Base-by-base conservation (phyloP, 768 basidiomycete species). In the Austroboletus festivus region DNA sequence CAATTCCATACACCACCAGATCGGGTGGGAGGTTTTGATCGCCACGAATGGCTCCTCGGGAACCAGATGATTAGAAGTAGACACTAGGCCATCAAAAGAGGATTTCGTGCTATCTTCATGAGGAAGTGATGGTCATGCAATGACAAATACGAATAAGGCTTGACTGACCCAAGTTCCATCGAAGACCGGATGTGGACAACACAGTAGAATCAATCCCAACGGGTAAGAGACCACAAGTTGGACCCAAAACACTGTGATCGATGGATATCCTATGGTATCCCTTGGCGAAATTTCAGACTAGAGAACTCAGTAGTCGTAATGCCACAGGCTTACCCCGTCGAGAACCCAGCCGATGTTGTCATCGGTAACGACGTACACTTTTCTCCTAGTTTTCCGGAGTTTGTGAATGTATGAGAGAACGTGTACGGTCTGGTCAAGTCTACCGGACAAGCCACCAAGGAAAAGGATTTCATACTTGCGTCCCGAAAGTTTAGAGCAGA, bases 221-320 rank as follows among this genome's bases (percentile, higher is more conserved):
- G 1, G 96, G 96, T 10, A 99, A 78, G n/a, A 98, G 77, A 0
- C 94, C 96, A 63, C 96, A 99, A 0, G 94, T 97, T 43, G 81
- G 80, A 0, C 94, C 95, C 34, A 96, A 71, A 9, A 83, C 56
- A 0, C 68, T 58, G 55, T 90, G 87, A 58, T 94, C 84, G 38
- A 97, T 76, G 11, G 74, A 63, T 49, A 99, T 88, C 5, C 68
- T 61, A 63, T 98, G 95, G 59, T 85, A 81, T 18, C 95, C 95
- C 93, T 96, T 40, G 37, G 38, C 22, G 33, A 7, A 16, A 15
- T 24, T 7, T 52, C 38, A 50, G 22, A 38, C 3, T 8, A n/a
- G 5, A 12, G 13, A 13, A 19, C 15, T 18, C 13, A 28, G 16
- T 9, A n/a, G 28, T 7, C 19, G 37, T 13, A 3, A 30, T 12